Evolutionary conservation across 306 rosid species (phyloP).

Genomic region (Lablab purpureus): DNA sequence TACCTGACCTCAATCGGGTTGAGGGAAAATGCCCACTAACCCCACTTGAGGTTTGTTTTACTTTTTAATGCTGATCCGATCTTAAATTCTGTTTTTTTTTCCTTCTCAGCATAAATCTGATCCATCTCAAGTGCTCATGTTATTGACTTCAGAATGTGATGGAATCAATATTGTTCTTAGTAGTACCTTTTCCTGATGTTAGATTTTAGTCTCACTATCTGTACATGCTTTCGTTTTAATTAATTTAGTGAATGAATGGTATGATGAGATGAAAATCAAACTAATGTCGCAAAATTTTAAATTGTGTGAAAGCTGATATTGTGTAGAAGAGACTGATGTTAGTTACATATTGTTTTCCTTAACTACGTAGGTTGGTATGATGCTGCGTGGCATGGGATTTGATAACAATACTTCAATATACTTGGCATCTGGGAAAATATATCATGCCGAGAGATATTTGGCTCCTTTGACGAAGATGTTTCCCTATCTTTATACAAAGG

Average conservation of each 20-base stretch:
- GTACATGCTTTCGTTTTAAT: not conserved
- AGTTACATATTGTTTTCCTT: slow-evolving; percentile 48
- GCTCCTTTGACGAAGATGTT: slow-evolving; percentile 81
- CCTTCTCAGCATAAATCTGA: slow-evolving; percentile 3
- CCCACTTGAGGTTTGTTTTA: slow-evolving; percentile 79
- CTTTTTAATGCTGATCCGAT: slow-evolving; percentile 36
- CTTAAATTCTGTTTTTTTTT: not conserved
- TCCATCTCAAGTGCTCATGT: slow-evolving; percentile 1
- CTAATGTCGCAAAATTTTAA: slow-evolving; percentile 1
- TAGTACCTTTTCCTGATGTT: not conserved
- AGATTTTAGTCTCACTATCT: slow-evolving; percentile 29
- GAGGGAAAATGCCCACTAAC: slow-evolving; percentile 94
- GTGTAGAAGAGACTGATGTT: slow-evolving; percentile 37
- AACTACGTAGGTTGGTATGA: slow-evolving; percentile 83
- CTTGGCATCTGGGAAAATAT: slow-evolving; percentile 93
- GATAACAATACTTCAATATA: slow-evolving; percentile 79
- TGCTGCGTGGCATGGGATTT: slow-evolving; percentile 96
- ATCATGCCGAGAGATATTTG: slow-evolving; percentile 75
- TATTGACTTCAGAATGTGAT: slow-evolving; percentile 26
- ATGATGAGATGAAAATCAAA: slow-evolving; percentile 23
- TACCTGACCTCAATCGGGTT: slow-evolving; percentile 78
- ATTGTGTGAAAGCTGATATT: slow-evolving; percentile 36
- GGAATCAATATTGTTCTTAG: not conserved
- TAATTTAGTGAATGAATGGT: not conserved
- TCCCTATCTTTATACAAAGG: slow-evolving; percentile 89